Base-by-base conservation (phyloP, 1,284 basidiomycete genomes). In the Cutaneotrichosporon curvatum region DNA sequence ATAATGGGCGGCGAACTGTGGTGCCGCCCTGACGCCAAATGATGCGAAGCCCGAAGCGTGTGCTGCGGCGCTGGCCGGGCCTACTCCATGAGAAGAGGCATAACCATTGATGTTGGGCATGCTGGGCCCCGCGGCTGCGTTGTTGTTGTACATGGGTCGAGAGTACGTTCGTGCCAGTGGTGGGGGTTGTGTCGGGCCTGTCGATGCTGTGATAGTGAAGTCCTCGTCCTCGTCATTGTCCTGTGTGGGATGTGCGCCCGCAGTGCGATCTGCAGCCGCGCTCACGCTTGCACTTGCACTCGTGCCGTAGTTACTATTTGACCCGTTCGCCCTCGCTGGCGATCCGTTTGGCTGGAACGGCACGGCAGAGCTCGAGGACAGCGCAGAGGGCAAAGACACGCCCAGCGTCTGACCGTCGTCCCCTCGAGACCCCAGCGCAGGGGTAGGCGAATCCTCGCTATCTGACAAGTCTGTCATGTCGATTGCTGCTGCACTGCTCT, bases 401-500 rank as follows among this genome's bases (percentile, higher is more conserved):
- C 12, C 12, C 12, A 12, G 7, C 25, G 8, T 12, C 25, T 28
- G 25, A 12, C 25, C 25, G 12, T 28, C 25, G 25, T 12, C 8
- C 25, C 7, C 8, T 12, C 7, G 8, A 28, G 41, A 33, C 8
- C 33, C 41, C 2, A 36, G 19, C 10, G 18, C 36, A 9, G 37
- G 31, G 9, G 35, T 31, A 1, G 37, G 37, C 28, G 16, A 22
- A 22, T 36, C 40, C 30, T 50, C 49, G 37, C 40, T 36, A 25
- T 53, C 48, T 15, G 45, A 47, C 32, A 50, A 33, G 31, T 31
- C 48, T 5, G 51, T 50, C 20, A 53, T 38, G 40, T 53, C 51
- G 18, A 53, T 53, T 3, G 51, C 20, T 18, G 37, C 19, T 7
- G 12, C 25, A 28, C 8, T 12, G 12, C 25, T 28, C 25, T 28